A percentile compares a stretch with the other conserved stretches of the same genome.
These are phyloP conservation scores for Canna indica DNA, from an alignment of 176 grass and related monocot genomes.

Conservation along the genomic window DNA sequence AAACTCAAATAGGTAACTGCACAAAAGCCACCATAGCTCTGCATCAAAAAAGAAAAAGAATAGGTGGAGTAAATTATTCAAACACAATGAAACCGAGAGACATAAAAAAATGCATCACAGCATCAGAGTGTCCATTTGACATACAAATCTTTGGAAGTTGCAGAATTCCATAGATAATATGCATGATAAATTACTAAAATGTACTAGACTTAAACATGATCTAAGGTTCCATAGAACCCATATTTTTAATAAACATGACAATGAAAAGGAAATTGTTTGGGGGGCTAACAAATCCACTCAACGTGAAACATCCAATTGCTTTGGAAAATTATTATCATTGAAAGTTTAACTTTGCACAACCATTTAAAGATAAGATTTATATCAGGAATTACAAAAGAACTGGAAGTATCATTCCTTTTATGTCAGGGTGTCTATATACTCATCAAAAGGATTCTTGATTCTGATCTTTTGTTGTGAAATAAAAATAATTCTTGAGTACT, in stretches of 20 bases:
- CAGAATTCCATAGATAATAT: neutral
- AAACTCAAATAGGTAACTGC: conserved; percentile 96
- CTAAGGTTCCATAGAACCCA: neutral
- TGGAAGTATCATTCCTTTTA: too few species aligned
- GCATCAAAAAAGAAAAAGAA: conserved; percentile 8
- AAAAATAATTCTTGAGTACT: too few species aligned
- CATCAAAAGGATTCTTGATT: too few species aligned
- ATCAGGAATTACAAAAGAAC: too few species aligned
- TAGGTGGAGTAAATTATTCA: neutral
- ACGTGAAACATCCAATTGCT: too few species aligned
- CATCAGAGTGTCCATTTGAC: neutral
- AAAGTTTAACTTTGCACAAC: too few species aligned
- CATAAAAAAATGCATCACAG: neutral
- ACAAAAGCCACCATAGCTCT: conserved; percentile 98
- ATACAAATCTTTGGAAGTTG: neutral
- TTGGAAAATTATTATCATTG: too few species aligned
- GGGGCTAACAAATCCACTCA: too few species aligned
- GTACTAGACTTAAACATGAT: neutral
- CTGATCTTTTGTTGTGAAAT: too few species aligned
- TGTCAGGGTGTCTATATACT: too few species aligned
- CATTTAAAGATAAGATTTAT: too few species aligned
- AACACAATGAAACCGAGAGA: neutral
- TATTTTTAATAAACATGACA: neutral
- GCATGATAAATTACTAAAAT: neutral
- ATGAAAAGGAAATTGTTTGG: neutral